Evolutionary conservation across 352 stramenopile species (phyloP).

Genomic region (Phytopythium vexans): DNA sequence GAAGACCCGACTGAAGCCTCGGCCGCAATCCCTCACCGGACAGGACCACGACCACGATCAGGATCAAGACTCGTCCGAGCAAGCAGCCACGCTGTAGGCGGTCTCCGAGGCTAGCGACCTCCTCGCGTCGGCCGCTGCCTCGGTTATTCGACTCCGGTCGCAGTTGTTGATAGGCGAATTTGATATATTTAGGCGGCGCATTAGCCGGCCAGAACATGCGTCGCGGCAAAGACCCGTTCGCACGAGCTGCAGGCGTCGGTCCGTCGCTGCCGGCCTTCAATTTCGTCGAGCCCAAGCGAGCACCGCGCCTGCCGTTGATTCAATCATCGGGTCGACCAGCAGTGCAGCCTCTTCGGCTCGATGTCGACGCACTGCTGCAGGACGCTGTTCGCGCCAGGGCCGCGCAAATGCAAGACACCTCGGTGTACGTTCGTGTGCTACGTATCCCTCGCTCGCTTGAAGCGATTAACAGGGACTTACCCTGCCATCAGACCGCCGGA

Average conservation of each 20-base stretch:
- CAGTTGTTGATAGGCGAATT: too few species aligned
- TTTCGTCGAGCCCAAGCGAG: conserved; percentile 42
- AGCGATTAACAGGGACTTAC: background rate
- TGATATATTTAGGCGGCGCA: too few species aligned
- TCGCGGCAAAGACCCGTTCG: conserved; percentile 12
- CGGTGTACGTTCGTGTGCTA: conserved; percentile 10
- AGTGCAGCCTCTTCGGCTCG: background rate
- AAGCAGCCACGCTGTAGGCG: conserved; percentile 46
- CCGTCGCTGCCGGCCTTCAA: conserved; percentile 56
- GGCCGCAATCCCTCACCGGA: conserved; percentile 1
- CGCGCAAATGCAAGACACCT: conserved; percentile 14
- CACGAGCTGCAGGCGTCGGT: conserved; percentile 23
- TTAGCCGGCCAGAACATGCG: too few species aligned
- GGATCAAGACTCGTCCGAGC: conserved; percentile 9
- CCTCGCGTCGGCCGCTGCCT: too few species aligned
- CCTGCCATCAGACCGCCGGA: conserved; percentile 15
- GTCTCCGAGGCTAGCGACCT: too few species aligned
- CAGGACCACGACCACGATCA: conserved; percentile 4
- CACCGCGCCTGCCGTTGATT: too few species aligned
- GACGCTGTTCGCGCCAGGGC: conserved; percentile 9
- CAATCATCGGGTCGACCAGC: too few species aligned
- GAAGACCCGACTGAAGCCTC: conserved; percentile 68
- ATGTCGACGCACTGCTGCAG: conserved; percentile 17
- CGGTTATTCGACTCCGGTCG: too few species aligned
- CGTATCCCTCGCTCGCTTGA: background rate